These are phyloP conservation scores for Xylaria cubensis DNA, from an alignment of 495 filamentous ascomycete genomes.

Conservation along the genomic window DNA sequence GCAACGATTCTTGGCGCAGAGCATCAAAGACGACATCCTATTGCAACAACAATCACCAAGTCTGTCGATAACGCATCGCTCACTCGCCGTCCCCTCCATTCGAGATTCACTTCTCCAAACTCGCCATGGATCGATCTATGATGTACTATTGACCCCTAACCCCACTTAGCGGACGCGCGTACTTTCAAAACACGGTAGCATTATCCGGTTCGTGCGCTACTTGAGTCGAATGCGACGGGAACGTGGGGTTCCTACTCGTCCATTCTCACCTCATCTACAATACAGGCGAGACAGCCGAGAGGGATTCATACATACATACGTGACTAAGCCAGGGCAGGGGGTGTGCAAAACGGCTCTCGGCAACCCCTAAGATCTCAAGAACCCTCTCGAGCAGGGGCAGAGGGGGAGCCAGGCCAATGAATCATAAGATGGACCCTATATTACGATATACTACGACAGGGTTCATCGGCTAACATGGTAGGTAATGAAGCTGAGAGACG, in stretches of 20 bases:
- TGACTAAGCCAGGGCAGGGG: background rate
- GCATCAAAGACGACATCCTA: slow-evolving; percentile 16
- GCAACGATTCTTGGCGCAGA: slow-evolving; percentile 25
- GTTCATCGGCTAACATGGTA: background rate
- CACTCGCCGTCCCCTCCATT: no score
- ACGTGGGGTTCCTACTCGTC: slow-evolving; percentile 1
- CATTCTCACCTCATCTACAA: background rate
- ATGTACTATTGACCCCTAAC: background rate
- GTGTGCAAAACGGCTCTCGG: slow-evolving; percentile 1
- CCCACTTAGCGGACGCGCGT: background rate
- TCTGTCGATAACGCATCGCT: background rate
- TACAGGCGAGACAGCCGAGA: background rate
- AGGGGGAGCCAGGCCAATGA: slow-evolving; percentile 1
- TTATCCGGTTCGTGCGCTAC: background rate
- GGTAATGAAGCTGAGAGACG: background rate
- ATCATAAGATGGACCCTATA: background rate
- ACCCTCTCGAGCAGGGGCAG: background rate
- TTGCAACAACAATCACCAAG: background rate
- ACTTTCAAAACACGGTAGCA: background rate
- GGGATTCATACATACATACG: background rate
- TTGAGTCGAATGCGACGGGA: background rate
- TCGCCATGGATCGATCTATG: background rate
- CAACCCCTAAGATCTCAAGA: background rate
- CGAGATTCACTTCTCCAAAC: no score
- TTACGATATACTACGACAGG: background rate